Conservation (phyloP, 176 grass and related monocot species). For the Musa beccarii region DNA sequence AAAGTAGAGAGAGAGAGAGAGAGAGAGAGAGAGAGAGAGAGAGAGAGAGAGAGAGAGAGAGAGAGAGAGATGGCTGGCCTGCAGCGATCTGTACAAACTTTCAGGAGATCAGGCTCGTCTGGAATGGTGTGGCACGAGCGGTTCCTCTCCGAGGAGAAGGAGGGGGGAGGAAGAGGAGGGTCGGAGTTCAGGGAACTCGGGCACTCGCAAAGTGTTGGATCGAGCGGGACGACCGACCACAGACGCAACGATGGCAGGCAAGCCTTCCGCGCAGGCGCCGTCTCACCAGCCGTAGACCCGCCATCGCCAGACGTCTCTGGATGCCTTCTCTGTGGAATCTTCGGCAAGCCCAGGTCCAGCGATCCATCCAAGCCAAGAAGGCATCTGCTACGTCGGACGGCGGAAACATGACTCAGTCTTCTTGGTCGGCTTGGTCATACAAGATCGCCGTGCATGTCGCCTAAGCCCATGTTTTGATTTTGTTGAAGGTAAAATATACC, state of each 20-base stretch:
- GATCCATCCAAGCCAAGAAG: slow-evolving; percentile 6
- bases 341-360: slow-evolving; percentile 23
- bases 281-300: slow-evolving; percentile 57
- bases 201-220: slow-evolving; percentile 57
- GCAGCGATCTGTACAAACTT: slow-evolving; percentile 75
- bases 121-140: slow-evolving; percentile 72
- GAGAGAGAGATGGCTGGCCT: slow-evolving; percentile 48
- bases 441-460: too few relatives aligned
- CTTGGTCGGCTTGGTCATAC: too few relatives aligned
- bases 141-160: slow-evolving; percentile 37
- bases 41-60: slow-evolving; percentile 6
- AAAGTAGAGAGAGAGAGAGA: neutral
- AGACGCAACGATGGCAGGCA: neutral
- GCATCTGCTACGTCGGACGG: neutral
- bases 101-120: slow-evolving; percentile 78
- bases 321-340: slow-evolving; percentile 64
- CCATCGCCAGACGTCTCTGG: slow-evolving; percentile 66
- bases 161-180: slow-evolving; percentile 9
- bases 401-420: too few relatives aligned
- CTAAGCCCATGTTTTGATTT: too few relatives aligned
- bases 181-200: slow-evolving; percentile 36
- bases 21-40: slow-evolving; percentile 6
- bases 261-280: slow-evolving; percentile 21
- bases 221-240: slow-evolving; percentile 30
- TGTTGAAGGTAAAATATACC: too few relatives aligned